Evolutionary conservation across 108 stramenopile genomes (phyloP).

Genomic region (Aurantiochytrium sp.): DNA sequence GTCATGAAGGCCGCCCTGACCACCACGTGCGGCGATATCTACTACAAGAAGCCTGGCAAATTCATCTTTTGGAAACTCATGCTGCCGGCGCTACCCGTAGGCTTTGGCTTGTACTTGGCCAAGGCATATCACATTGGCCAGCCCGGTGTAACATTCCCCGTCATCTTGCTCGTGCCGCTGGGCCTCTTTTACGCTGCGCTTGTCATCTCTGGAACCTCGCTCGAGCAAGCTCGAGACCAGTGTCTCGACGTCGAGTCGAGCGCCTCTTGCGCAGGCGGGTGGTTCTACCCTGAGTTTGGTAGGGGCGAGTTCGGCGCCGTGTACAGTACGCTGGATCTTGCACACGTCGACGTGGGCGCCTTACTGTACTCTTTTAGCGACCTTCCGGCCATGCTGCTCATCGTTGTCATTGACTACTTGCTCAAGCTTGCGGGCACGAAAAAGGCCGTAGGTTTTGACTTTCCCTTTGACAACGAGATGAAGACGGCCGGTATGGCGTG

Average conservation of each 20-base stretch:
- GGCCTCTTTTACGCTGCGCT: not conserved
- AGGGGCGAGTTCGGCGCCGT: not conserved
- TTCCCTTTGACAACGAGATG: conserved; percentile 4
- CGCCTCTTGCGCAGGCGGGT: not conserved
- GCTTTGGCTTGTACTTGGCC: not conserved
- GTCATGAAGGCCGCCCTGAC: not conserved
- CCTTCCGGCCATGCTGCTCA: not conserved
- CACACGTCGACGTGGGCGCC: not conserved
- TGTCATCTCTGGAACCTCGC: not conserved
- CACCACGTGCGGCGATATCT: not conserved
- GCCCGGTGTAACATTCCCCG: not conserved
- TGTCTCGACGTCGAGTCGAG: not conserved
- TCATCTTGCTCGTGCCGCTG: not conserved
- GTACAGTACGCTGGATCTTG: not conserved
- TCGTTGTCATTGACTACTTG: not conserved
- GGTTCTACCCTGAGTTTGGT: not conserved
- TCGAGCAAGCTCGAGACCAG: not conserved
- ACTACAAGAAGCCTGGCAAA: not conserved
- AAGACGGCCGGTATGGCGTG: not conserved
- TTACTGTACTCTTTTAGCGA: not conserved
- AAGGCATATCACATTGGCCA: not conserved
- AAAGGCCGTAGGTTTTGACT: not conserved
- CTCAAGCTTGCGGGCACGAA: conserved; percentile 18
- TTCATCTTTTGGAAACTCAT: conserved; percentile 10
- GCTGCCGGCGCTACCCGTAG: not conserved